Conservation (phyloP, 192 early-diverging fungal species). For the Umbelopsis ramanniana region DNA sequence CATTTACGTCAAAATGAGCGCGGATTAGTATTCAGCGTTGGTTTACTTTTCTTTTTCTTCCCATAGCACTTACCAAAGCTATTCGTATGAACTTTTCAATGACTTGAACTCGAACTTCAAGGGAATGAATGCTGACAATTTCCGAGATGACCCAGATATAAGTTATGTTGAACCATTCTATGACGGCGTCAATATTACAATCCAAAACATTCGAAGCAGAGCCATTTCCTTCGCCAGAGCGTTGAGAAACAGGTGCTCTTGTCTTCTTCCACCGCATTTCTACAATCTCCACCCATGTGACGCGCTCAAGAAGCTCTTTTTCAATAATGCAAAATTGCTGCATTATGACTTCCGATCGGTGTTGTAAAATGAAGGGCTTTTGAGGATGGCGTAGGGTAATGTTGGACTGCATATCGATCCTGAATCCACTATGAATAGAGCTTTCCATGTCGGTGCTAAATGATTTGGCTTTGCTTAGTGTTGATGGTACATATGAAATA, state of each 20-base stretch:
- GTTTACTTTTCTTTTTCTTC: background rate
- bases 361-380: constrained; percentile 48
- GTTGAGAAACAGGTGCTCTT: constrained; percentile 8
- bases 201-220: background rate
- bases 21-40: too few relatives aligned
- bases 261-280: constrained; percentile 50
- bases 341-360: constrained; percentile 57
- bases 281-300: constrained; percentile 59
- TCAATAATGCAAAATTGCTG: constrained; percentile 61
- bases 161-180: constrained; percentile 24
- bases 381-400: constrained; percentile 14
- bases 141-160: constrained; percentile 66
- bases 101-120: constrained; percentile 53
- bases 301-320: constrained; percentile 48
- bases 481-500: background rate
- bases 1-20: too few relatives aligned
- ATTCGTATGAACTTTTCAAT: constrained; percentile 68
- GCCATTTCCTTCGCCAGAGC: background rate
- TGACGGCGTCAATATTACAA: constrained; percentile 14
- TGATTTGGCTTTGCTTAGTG: background rate
- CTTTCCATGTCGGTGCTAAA: background rate
- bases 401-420: background rate
- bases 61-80: constrained; percentile 47
- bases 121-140: constrained; percentile 48
- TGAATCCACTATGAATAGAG: background rate